Conservation (phyloP, 164 flowering plant genomes). For the Piper longum region DNA sequence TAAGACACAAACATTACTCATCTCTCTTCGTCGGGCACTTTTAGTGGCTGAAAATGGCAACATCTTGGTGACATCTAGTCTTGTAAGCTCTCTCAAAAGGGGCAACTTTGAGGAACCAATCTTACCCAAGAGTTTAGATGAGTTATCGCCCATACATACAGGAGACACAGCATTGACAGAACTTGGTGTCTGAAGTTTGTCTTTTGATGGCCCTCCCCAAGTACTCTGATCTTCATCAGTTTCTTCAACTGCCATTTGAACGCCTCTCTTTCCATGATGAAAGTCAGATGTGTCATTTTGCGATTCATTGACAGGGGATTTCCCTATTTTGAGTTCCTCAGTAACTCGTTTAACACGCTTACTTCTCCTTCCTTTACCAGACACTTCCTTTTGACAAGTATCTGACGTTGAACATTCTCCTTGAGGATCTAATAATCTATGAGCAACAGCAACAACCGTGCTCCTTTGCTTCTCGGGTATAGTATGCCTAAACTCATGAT, state of each 20-base stretch:
- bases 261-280: slow-evolving; percentile 30
- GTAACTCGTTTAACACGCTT: not conserved
- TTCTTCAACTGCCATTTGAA: slow-evolving; percentile 7
- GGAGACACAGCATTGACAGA: slow-evolving; percentile 51
- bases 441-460: not conserved
- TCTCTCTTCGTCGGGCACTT: slow-evolving; percentile 50
- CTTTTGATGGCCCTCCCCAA: slow-evolving; percentile 20
- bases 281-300: slow-evolving; percentile 9
- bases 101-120: slow-evolving; percentile 22
- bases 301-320: slow-evolving; percentile 1
- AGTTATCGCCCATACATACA: slow-evolving; percentile 57
- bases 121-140: slow-evolving; percentile 34
- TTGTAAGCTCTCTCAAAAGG: slow-evolving; percentile 32
- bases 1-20: slow-evolving; percentile 39
- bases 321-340: slow-evolving; percentile 2
- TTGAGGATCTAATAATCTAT: not conserved
- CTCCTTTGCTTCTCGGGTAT: not conserved
- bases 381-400: not conserved
- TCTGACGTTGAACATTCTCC: not conserved
- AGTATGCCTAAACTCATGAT: not conserved
- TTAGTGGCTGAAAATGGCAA: slow-evolving; percentile 17
- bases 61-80: slow-evolving; percentile 16
- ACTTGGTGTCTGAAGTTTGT: slow-evolving; percentile 12
- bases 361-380: not conserved
- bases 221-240: slow-evolving; percentile 12